Conservation (phyloP, 371 early-diverging fungal species). For the Mycotypha africana region DNA sequence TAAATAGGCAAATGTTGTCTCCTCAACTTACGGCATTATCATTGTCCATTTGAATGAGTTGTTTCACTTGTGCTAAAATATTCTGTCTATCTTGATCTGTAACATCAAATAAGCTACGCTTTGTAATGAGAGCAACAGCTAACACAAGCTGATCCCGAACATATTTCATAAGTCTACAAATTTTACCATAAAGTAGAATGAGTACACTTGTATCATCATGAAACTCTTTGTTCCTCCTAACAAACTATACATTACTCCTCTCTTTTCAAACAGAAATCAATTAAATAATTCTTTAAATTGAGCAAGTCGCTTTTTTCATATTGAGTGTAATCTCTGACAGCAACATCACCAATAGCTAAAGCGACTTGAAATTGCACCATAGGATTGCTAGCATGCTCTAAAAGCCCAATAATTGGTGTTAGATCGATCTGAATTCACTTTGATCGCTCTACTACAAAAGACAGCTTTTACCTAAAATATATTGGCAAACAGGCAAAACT, state of each 20-base stretch:
- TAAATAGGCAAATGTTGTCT: too few species aligned
- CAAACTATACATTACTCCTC: conserved; percentile 14
- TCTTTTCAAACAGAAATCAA: conserved; percentile 50
- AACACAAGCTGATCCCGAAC: conserved; percentile 41
- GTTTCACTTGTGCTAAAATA: conserved; percentile 46
- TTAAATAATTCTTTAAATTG: conserved; percentile 49
- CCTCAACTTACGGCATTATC: conserved; percentile 36
- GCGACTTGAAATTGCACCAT: conserved; percentile 64
- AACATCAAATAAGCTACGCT: conserved; percentile 63
- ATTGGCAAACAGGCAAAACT: conserved; percentile 58
- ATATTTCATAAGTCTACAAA: conserved; percentile 36
- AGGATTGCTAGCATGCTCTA: conserved; percentile 50
- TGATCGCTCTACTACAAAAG: not conserved
- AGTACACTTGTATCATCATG: too few species aligned
- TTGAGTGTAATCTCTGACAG: conserved; percentile 56
- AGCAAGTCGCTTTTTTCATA: conserved; percentile 44
- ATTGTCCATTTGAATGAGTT: conserved; percentile 42
- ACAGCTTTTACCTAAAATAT: conserved; percentile 51
- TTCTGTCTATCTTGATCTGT: conserved; percentile 45
- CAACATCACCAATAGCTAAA: conserved; percentile 49
- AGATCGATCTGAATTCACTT: not conserved
- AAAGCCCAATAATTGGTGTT: not conserved
- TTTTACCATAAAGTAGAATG: too few species aligned
- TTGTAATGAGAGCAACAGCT: conserved; percentile 55
- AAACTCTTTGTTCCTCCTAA: too few species aligned